A percentile compares a stretch with the other conserved stretches of the same genome.
Evolutionary conservation across 2,329 filamentous ascomycete genomes (phyloP).

Genomic region (Aspergillus floridensis): DNA sequence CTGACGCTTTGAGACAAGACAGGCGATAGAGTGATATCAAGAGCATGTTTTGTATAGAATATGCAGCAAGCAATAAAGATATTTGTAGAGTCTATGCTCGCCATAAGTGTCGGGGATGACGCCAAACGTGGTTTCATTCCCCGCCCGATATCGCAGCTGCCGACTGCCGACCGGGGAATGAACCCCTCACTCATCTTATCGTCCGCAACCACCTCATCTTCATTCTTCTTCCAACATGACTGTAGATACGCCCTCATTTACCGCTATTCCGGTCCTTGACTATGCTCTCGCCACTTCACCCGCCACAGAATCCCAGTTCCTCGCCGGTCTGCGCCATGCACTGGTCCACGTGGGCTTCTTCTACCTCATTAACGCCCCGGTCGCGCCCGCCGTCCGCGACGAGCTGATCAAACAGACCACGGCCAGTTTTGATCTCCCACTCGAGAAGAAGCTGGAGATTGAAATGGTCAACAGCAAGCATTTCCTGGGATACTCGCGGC

Average conservation of each 20-base stretch:
- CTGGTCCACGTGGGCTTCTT: slow-evolving; percentile 1
- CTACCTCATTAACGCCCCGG: background rate
- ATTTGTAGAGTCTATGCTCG: no score
- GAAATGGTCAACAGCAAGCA: slow-evolving; percentile 44
- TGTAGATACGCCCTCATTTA: background rate
- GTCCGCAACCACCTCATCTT: no score
- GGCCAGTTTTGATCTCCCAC: slow-evolving; percentile 44
- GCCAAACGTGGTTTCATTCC: no score
- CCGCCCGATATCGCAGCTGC: no score
- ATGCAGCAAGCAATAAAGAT: no score
- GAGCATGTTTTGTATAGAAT: no score
- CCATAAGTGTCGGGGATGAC: no score
- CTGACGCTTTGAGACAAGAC: no score
- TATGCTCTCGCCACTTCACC: background rate
- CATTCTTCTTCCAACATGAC: background rate
- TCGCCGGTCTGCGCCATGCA: background rate
- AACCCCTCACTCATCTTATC: no score
- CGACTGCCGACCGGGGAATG: no score
- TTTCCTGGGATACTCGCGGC: slow-evolving; percentile 37
- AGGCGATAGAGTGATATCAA: no score
- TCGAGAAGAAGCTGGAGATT: slow-evolving; percentile 49
- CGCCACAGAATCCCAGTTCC: background rate
- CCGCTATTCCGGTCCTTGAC: background rate
- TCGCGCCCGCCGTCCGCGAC: background rate
- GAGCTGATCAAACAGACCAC: slow-evolving; percentile 39